Percentiles rank a stretch among this genome's conserved stretches.
phyloP scores from a whole-genome alignment of 129 eudicot genomes.

The Scalesia atractyloides region DNA sequence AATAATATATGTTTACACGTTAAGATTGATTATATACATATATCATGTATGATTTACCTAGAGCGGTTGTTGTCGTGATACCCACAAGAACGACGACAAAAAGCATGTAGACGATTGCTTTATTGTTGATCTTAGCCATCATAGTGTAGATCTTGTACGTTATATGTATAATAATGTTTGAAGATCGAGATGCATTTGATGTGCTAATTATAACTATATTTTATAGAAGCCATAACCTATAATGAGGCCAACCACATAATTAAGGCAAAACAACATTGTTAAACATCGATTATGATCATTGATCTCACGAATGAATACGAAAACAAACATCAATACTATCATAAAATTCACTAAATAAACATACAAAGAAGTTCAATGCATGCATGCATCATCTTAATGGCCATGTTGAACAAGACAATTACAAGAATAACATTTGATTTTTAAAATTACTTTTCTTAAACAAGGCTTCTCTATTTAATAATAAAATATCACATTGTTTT shows the following conservation, averaged over 20 bases:
- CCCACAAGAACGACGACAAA: conserved; percentile 18
- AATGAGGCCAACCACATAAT: conserved; percentile 3
- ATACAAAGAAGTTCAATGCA: no score
- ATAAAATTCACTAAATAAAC: neutral
- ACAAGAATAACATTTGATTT: no score
- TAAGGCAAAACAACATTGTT: conserved; percentile 20
- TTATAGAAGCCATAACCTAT: conserved; percentile 25
- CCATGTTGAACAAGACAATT: no score
- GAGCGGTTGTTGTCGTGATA: conserved; percentile 14
- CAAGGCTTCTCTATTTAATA: no score
- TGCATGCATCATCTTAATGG: no score
- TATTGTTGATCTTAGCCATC: conserved; percentile 25
- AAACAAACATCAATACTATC: neutral
- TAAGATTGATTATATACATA: neutral
- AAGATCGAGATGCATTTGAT: conserved; percentile 18
- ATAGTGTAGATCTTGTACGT: neutral
- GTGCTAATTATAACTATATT: conserved; percentile 19
- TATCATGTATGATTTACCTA: no score
- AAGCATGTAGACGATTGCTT: conserved; percentile 9
- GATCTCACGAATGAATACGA: conserved; percentile 20
- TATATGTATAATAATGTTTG: no score
- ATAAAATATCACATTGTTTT: no score
- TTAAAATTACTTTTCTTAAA: no score
- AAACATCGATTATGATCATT: neutral
- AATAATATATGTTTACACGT: neutral